Percentiles rank a stretch among this genome's conserved stretches.
Evolutionary conservation across 176 grass and related monocot species (phyloP).

Genomic region (Oryza rufipogon): DNA sequence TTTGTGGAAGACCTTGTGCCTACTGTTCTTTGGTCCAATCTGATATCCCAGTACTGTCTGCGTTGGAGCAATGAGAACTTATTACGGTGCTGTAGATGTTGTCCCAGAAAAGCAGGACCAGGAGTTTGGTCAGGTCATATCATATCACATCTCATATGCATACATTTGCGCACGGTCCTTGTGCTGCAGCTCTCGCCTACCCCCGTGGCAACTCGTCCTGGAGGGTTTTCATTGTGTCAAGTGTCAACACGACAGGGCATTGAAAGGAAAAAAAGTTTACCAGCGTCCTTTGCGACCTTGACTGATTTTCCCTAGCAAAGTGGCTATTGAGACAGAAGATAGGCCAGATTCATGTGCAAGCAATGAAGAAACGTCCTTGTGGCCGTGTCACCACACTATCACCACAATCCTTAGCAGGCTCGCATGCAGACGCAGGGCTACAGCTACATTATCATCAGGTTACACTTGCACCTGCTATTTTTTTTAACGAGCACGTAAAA

Average conservation of each 20-base stretch:
- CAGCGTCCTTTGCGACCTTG: background rate
- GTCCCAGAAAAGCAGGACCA: conserved; percentile 23
- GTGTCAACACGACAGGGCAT: background rate
- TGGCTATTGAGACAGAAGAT: too few species aligned
- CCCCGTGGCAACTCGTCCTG: background rate
- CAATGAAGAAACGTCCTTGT: too few species aligned
- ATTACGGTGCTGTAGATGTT: conserved; percentile 21
- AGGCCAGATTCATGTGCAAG: too few species aligned
- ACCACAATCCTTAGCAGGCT: too few species aligned
- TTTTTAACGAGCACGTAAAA: too few species aligned
- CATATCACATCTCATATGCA: background rate
- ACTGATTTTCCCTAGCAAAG: too few species aligned
- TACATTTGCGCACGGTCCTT: conserved; percentile 3
- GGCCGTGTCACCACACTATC: too few species aligned
- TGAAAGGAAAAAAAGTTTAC: background rate
- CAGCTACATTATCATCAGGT: too few species aligned
- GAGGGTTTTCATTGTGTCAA: background rate
- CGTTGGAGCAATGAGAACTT: background rate
- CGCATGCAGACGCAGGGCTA: too few species aligned
- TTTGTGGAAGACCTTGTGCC: background rate
- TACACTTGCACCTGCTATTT: too few species aligned
- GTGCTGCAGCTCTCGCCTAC: background rate
- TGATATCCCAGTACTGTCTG: background rate
- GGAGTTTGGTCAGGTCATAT: conserved; percentile 23
- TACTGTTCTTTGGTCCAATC: conserved; percentile 24